A percentile compares a stretch with the other conserved stretches of the same genome.
Evolutionary conservation across 208 protist genomes (phyloP).

Genomic region (Trypanosoma mega): DNA sequence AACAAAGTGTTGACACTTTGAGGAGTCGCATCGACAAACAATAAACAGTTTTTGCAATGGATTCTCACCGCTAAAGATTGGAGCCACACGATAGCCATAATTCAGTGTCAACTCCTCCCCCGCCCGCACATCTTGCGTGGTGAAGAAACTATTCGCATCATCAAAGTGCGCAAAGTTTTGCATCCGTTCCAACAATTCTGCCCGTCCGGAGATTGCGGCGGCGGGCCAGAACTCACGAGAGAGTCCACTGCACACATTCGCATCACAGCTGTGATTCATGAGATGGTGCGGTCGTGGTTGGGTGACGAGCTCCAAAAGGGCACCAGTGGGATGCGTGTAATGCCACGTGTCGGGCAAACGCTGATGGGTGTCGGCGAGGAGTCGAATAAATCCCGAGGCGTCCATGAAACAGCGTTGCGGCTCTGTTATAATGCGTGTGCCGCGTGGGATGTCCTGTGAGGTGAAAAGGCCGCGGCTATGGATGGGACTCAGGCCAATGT

Average conservation of each 20-base stretch:
- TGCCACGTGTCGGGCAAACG: conserved; percentile 70
- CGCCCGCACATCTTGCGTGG: conserved; percentile 55
- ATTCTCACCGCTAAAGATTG: conserved; percentile 38
- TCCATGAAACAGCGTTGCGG: conserved; percentile 54
- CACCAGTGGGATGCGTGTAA: conserved; percentile 70
- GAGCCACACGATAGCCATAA: conserved; percentile 59
- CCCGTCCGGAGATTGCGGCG: conserved; percentile 19
- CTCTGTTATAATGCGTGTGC: conserved; percentile 59
- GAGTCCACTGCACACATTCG: conserved; percentile 66
- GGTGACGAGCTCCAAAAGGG: conserved; percentile 57
- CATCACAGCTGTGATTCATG: conserved; percentile 74
- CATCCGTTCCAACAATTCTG: conserved; percentile 32
- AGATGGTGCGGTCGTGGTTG: conserved; percentile 69
- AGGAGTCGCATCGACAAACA: conserved; percentile 49
- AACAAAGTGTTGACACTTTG: conserved; percentile 56
- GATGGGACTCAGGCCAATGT: conserved; percentile 61
- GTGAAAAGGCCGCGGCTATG: conserved; percentile 74
- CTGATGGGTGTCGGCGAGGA: conserved; percentile 64
- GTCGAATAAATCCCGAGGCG: conserved; percentile 36
- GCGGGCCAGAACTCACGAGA: conserved; percentile 61
- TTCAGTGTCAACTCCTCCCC: conserved; percentile 73
- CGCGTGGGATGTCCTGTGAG: conserved; percentile 26
- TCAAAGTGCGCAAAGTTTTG: conserved; percentile 46
- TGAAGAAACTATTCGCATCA: conserved; percentile 76
- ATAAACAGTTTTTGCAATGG: conserved; percentile 30